Base-by-base conservation (phyloP, 2,329 filamentous ascomycete species). In the Sordariomycetes sp. region DNA sequence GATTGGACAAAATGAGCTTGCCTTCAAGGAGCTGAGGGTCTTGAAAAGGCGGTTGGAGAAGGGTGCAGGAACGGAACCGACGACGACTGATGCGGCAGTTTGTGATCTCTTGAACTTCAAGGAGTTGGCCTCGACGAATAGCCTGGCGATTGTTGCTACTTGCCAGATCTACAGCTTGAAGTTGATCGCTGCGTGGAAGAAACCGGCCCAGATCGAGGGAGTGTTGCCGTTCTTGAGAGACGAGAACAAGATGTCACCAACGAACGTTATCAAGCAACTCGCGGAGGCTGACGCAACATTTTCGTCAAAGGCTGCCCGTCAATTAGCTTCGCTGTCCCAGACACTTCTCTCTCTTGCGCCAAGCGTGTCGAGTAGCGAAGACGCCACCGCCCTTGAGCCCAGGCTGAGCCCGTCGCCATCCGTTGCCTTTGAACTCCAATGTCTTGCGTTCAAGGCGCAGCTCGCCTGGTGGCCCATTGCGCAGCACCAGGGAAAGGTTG, bases 311-410 rank as follows among this genome's bases (percentile, higher is more conserved):
- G 63, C 68, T 14, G 66, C 73, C 8, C 75, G 74, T 4, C 80
- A 86, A 41, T 58, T 88, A 14, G 80, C 86, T 32, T 68, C 66
- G 0, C 49, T 86, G 2, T 76, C 79, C 0, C 78, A 83, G 43
- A 66, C 67, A 3, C 58, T 87, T 0, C 59, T 87, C 2, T 71
- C 75, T 1, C 56, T 87, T 2, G 72, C 78, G 19, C 82, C 83
- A 2, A 81, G 74, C 45, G 63, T 82, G n/a, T 75, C 80, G 3
- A 61, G 63, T 32, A 69, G 73, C 8, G 73, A 79, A 26, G 83
- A 88, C 46, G 54, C 54, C 4, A 43, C 64, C 2, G 75, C 75
- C 1, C 47, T 57, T 4, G 71, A 80, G 39, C 55, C 64, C 8
- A 64, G 68, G 18, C 53, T 76, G 7, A 74, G 68, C 39, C 65